phyloP scores from a whole-genome alignment of 2,329 filamentous ascomycete species.

The Sclerotiophoma versabilis region DNA sequence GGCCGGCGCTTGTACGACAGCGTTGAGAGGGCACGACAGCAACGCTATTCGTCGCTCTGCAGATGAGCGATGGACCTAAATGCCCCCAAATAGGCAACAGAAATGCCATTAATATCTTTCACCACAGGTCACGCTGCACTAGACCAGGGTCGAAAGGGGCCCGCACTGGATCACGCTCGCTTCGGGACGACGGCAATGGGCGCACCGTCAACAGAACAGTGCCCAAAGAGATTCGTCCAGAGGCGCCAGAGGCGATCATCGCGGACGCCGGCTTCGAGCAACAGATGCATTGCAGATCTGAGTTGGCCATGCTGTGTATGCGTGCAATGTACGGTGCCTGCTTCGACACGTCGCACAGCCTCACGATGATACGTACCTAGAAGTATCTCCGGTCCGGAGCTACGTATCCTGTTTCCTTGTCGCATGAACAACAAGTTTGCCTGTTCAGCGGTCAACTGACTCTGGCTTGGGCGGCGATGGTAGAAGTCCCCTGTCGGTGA shows the following conservation, averaged over 20 bases:
- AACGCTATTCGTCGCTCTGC: conserved; percentile 39
- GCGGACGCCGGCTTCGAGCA: conserved; percentile 29
- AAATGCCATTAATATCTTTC: conserved; percentile 46
- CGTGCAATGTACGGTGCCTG: conserved; percentile 22
- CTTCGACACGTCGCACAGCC: conserved; percentile 26
- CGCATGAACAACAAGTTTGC: conserved; percentile 19
- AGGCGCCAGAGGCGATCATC: conserved; percentile 34
- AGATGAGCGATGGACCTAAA: conserved; percentile 30
- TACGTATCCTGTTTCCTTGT: conserved; percentile 12
- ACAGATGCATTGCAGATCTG: conserved; percentile 35
- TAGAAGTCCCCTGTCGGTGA: conserved; percentile 17
- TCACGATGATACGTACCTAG: conserved; percentile 19
- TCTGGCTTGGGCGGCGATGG: conserved; percentile 26
- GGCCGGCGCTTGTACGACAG: conserved; percentile 45
- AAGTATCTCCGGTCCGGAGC: conserved; percentile 1
- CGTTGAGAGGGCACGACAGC: conserved; percentile 36
- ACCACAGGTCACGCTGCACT: conserved; percentile 19
- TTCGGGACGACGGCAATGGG: conserved; percentile 31
- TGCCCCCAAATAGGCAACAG: conserved; percentile 27
- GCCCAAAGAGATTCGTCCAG: conserved; percentile 23
- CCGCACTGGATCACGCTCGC: conserved; percentile 27
- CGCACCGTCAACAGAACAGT: conserved; percentile 16
- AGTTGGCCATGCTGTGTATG: conserved; percentile 32
- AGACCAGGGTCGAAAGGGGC: conserved; percentile 15
- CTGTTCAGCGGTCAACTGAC: conserved; percentile 23